A percentile compares a stretch with the other conserved stretches of the same genome.
Evolutionary conservation across 2,329 filamentous ascomycete genomes (phyloP).

Genomic region (Rachicladosporium sp.): DNA sequence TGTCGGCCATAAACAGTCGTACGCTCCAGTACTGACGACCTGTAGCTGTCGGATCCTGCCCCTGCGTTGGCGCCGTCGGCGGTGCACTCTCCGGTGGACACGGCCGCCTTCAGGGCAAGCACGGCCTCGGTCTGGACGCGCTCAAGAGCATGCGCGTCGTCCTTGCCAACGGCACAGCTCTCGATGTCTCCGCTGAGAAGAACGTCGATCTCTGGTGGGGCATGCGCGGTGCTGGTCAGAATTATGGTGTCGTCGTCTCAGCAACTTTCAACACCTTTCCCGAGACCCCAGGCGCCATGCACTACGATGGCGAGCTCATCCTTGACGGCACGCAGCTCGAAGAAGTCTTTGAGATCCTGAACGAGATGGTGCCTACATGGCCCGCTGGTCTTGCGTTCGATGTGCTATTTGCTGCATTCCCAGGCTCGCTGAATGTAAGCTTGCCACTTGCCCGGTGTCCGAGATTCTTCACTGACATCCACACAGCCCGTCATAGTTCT

Average conservation of each 20-base stretch:
- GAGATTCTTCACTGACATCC: neutral
- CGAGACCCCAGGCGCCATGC: neutral
- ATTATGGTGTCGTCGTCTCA: conserved; percentile 7
- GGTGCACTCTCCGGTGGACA: conserved; percentile 7
- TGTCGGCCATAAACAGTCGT: neutral
- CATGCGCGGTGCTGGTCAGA: conserved; percentile 8
- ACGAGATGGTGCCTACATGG: neutral
- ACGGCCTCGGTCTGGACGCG: conserved; percentile 4
- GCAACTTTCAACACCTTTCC: conserved; percentile 1
- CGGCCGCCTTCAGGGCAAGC: conserved; percentile 7
- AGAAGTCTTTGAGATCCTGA: neutral
- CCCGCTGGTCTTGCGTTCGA: neutral
- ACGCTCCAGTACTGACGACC: neutral
- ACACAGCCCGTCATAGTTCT: neutral
- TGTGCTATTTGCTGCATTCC: neutral
- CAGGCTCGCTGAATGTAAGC: neutral
- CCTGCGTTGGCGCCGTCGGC: conserved; percentile 7
- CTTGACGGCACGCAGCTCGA: neutral
- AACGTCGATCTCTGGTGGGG: conserved; percentile 9
- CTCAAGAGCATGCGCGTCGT: neutral
- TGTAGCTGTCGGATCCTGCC: conserved; percentile 7
- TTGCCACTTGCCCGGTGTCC: neutral
- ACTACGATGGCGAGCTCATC: conserved; percentile 1
- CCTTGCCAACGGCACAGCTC: neutral
- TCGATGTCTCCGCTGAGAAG: conserved; percentile 1